Base-by-base conservation (phyloP, 1,139 yeast genomes). In the Sugiyamaella sp. region DNA sequence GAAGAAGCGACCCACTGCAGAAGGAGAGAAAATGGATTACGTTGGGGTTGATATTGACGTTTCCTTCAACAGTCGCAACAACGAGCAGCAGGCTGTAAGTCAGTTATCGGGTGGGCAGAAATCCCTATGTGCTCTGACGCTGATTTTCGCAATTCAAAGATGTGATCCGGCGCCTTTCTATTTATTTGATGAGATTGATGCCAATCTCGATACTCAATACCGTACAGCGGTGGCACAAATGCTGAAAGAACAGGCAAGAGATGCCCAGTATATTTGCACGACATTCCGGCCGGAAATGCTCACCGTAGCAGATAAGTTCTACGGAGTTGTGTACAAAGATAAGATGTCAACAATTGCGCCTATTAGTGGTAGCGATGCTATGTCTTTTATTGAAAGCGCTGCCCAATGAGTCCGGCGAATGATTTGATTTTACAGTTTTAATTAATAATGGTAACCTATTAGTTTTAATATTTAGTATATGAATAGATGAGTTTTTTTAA, bases 111-210 rank as follows among this genome's bases (percentile, higher is more conserved):
- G 99, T 39, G 99, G 99, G 4, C 99, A 93, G 66, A 93, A 93
- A 67, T 88, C 98, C 0, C 74, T 93, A 17, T 91, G 98, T 76
- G 98, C 99, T 1, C 83, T 93, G 62, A 91, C 98, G 0, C 78
- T 93, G 50, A 91, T 93, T 59, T 78, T 93, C 57, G 98, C 99
- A 2, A 89, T 93, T 58, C 99, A 93, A 72, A 83, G 80, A 67
- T 89, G 95, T 62, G 98, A 93, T 63, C 98, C 98, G 8, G 98
- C 98, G 1, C 98, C 99, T 48, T 93, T 93, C 69, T 93, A 93
- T 67, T 73, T 93, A 52, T 90, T 93, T 71, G 99, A 93, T 70
- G 99, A 93, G 74, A 86, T 93, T 57, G 99, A 93, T 73, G 97
- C 98, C 6, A 93, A 93, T 62, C 77, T 93, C 57, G 99, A 93